Evolutionary conservation across 345 rosid genomes (phyloP).

Genomic region (Sisymbrium altissimum): DNA sequence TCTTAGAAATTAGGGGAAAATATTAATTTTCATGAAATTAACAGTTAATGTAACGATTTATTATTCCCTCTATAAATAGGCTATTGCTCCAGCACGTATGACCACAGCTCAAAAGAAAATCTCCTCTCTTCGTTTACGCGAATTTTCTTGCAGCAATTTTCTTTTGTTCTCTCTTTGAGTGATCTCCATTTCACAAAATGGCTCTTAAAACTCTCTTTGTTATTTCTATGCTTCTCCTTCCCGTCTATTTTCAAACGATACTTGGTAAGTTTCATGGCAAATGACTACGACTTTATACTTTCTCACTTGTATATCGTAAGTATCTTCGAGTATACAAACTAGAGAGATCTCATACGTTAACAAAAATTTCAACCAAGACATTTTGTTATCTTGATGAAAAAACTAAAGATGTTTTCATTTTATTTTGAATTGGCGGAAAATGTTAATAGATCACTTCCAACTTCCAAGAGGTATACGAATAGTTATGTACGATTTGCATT

Average conservation of each 20-base stretch:
- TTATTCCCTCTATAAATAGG: slow-evolving; percentile 18
- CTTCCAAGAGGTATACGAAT: background rate
- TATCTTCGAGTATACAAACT: background rate
- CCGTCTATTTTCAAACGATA: slow-evolving; percentile 14
- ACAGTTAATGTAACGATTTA: background rate
- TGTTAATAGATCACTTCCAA: background rate
- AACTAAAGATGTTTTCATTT: no score
- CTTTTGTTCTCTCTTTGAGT: background rate
- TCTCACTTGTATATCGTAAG: background rate
- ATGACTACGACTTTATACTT: background rate
- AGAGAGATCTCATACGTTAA: no score
- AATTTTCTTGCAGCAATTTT: background rate
- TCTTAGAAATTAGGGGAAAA: background rate
- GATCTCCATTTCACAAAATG: slow-evolving; percentile 13
- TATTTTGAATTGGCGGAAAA: background rate
- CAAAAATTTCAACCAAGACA: no score
- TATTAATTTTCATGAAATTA: no score
- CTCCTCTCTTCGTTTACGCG: background rate
- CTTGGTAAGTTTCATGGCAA: slow-evolving; percentile 17
- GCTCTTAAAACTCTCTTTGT: slow-evolving; percentile 13
- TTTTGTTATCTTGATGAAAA: no score
- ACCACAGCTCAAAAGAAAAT: background rate
- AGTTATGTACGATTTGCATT: background rate
- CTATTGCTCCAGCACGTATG: background rate
- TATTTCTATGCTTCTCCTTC: slow-evolving; percentile 17